These are phyloP conservation scores for Eucalyptus brandiana DNA, from an alignment of 345 rosid species.

Conservation along the genomic window DNA sequence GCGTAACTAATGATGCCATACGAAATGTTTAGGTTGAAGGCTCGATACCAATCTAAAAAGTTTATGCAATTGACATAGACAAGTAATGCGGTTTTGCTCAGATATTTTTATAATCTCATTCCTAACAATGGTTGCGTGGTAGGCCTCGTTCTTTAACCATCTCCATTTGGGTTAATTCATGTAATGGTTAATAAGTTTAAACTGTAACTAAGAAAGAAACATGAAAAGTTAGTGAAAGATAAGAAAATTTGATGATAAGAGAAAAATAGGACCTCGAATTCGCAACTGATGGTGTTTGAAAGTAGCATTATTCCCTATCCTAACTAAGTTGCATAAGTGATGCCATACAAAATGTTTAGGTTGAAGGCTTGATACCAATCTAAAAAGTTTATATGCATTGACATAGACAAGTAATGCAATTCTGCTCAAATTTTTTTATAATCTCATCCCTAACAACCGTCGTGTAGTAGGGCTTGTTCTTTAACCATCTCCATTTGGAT, in stretches of 20 bases:
- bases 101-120: background rate
- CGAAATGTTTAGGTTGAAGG: background rate
- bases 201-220: background rate
- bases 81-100: background rate
- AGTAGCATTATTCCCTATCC: background rate
- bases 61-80: background rate
- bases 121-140: background rate
- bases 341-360: no score
- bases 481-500: background rate
- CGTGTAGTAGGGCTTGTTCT: background rate
- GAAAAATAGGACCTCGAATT: no score
- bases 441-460: background rate
- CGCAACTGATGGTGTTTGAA: rapidly evolving
- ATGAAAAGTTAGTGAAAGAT: background rate
- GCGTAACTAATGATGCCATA: no score
- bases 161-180: background rate
- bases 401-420: background rate
- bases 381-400: background rate
- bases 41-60: no score
- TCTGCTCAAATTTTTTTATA: background rate
- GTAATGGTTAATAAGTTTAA: background rate
- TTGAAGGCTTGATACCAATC: background rate
- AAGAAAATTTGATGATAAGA: background rate
- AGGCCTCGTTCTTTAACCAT: background rate
- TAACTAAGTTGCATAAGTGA: no score